Conservation (phyloP, 2,329 filamentous ascomycete species). For the Zymoseptoria tritici region DNA sequence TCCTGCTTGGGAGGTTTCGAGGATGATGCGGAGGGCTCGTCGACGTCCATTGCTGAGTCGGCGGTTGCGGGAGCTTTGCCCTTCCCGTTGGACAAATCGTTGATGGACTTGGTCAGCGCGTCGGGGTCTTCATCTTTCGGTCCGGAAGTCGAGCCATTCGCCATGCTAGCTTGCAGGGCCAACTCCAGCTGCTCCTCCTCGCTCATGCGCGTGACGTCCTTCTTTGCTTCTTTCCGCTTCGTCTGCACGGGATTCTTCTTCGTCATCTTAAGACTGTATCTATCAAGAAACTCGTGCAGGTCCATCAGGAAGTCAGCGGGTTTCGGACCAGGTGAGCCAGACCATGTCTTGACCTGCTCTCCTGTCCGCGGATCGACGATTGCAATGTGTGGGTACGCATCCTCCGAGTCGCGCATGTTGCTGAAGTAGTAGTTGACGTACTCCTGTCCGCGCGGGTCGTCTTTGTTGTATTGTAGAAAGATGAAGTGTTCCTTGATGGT, state of each 20-base stretch:
- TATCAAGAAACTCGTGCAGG: conserved; percentile 90
- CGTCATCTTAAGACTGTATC: conserved; percentile 80
- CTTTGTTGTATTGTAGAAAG: conserved; percentile 89
- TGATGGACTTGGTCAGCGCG: conserved; percentile 60
- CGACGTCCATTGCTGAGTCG: conserved; percentile 21
- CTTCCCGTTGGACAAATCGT: conserved; percentile 41
- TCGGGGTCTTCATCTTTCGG: conserved; percentile 72
- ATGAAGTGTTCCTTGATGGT: conserved; percentile 87
- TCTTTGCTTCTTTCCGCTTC: conserved; percentile 57
- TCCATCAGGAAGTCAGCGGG: conserved; percentile 80
- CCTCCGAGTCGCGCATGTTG: conserved; percentile 62
- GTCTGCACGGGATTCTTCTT: conserved; percentile 90
- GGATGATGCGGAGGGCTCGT: conserved; percentile 15
- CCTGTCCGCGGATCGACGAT: conserved; percentile 94
- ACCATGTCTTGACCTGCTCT: conserved; percentile 96
- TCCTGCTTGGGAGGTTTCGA: conserved; percentile 11
- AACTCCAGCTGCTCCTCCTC: conserved; percentile 97
- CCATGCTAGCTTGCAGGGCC: conserved; percentile 82
- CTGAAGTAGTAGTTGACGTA: conserved; percentile 91
- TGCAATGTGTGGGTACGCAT: conserved; percentile 90
- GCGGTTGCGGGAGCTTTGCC: conserved; percentile 43
- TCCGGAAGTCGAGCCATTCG: conserved; percentile 40
- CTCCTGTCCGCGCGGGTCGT: conserved; percentile 66
- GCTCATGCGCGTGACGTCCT: conserved; percentile 80
- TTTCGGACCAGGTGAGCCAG: conserved; percentile 68